phyloP scores from a whole-genome alignment of 805 yeast species.

The Ascoidea tarda region DNA sequence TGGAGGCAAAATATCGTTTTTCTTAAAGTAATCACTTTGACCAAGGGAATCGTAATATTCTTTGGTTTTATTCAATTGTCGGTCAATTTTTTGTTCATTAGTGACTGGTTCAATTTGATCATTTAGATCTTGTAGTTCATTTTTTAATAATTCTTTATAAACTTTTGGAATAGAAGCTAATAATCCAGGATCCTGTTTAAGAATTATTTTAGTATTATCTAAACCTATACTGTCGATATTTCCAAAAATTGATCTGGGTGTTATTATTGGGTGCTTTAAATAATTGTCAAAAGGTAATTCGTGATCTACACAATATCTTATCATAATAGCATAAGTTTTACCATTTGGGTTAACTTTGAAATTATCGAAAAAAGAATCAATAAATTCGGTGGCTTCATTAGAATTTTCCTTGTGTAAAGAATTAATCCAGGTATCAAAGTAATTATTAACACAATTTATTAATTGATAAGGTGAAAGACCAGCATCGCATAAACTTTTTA shows the following conservation, averaged over 20 bases:
- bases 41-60: background rate
- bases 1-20: constrained; percentile 15
- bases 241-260: background rate
- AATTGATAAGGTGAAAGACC: background rate
- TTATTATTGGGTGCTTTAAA: too few relatives aligned
- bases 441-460: too few relatives aligned
- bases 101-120: background rate
- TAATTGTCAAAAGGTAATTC: background rate
- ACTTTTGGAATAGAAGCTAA: background rate
- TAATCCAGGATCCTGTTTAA: background rate
- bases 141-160: background rate
- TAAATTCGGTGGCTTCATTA: background rate
- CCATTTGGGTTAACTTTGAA: background rate
- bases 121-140: background rate
- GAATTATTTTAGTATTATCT: too few relatives aligned
- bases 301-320: background rate
- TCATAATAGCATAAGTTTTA: background rate
- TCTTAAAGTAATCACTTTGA: too few relatives aligned
- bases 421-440: background rate
- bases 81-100: background rate
- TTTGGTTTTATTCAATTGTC: background rate
- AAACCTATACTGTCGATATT: background rate
- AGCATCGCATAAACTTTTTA: background rate
- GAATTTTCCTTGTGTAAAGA: background rate
- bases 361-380: background rate